Base-by-base conservation (phyloP, 306 rosid genomes). In the Acacia acuminata region DNA sequence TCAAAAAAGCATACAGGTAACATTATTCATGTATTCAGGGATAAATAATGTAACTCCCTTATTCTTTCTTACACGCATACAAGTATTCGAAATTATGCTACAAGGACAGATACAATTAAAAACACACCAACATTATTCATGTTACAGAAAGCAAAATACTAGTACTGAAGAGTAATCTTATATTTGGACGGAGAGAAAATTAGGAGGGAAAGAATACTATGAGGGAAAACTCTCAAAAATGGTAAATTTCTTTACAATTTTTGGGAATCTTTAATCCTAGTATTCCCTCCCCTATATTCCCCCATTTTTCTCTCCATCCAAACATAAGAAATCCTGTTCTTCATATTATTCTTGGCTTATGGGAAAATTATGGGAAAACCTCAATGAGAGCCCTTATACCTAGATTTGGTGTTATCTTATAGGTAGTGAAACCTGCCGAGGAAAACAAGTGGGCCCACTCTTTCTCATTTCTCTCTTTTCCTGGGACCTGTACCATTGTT, bases 391-490 rank as follows among this genome's bases (percentile, higher is more conserved):
- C 78, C 7, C 76, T 85, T 40, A 67, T 25, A 47, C 88, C 86
- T 14, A 85, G 36, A 56, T 27, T 30, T 11, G 68, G 71, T 17
- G 64, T 82, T 44, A 85, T 85, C 71, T 78, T 74, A 25, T 74
- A 78, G 24, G 38, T 0, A 20, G 24, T 82, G 19, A 81, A 81
- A 53, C 88, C 85, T 6, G 80, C 85, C 32, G 82, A 71, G 48
- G 34, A 64, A 44, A 85, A 4, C 40, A 85, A 11, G 0, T 78
- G 38, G 58, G 81, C 73, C 88, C 88, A 85, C 70, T 85, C 84
- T 75, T 85, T 85, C 5, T 85, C 83, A 69, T 75, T 73, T 61
- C 88, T 82, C 71, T 78, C 86, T 56, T 75, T 85, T 38, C 88
- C 84, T 4, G 27, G 17, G 8, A 73, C 1, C n/a, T 58, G 0